Conservation (phyloP, 306 rosid genomes). For the Prunus davidiana region DNA sequence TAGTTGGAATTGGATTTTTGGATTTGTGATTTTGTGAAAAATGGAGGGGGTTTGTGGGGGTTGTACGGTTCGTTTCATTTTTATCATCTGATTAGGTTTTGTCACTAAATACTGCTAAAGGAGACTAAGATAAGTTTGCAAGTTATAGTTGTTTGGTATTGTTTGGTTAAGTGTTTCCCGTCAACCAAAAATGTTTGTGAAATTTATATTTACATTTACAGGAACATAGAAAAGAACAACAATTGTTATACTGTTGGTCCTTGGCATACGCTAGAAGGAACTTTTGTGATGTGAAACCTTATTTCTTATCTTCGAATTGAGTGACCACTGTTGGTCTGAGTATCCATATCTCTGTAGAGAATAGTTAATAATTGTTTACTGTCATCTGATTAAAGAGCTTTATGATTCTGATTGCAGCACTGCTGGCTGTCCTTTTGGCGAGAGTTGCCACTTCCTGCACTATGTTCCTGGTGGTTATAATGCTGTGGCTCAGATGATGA, state of each 20-base stretch:
- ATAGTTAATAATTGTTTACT: not conserved
- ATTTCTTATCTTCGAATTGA: not conserved
- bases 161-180: not conserved
- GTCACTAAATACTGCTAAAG: not conserved
- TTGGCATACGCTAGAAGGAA: not conserved
- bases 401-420: constrained; percentile 60
- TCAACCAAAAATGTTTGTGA: not conserved
- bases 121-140: not conserved
- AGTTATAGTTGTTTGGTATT: not conserved
- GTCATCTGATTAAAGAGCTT: constrained; percentile 27
- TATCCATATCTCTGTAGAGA: not conserved
- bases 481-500: constrained; percentile 91
- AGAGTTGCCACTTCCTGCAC: constrained; percentile 93
- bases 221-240: not conserved
- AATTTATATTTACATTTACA: not conserved
- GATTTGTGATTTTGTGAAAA: not conserved
- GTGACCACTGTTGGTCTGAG: not conserved
- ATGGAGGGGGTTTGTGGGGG: not conserved
- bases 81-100: not conserved
- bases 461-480: constrained; percentile 90
- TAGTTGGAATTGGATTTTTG: not conserved
- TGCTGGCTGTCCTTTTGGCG: constrained; percentile 96
- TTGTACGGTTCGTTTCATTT: too few relatives aligned
- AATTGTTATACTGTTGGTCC: not conserved
- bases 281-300: not conserved